A percentile compares a stretch with the other conserved stretches of the same genome.
Conservation (phyloP, 179 eudicot species). For the Sideroxylon spinosum region DNA sequence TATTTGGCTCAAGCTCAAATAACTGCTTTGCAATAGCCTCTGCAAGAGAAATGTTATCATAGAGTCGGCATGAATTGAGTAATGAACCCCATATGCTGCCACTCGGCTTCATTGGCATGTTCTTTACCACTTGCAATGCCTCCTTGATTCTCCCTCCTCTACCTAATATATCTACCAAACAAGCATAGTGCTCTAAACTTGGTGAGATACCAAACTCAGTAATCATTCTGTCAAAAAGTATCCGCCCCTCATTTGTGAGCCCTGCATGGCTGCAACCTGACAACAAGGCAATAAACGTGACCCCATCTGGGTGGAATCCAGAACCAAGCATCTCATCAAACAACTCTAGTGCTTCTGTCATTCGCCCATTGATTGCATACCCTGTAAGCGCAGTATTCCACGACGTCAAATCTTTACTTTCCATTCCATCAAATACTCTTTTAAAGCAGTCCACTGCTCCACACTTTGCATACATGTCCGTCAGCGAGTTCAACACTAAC, state of each 20-base stretch:
- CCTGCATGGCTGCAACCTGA: conserved; percentile 41
- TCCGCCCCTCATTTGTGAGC: conserved; percentile 22
- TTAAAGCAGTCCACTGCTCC: conserved; percentile 27
- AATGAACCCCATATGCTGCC: conserved; percentile 44
- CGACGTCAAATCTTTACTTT: conserved; percentile 26
- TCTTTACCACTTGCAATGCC: conserved; percentile 29
- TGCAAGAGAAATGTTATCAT: conserved; percentile 30
- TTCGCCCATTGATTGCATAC: conserved; percentile 29
- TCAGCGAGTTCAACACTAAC: conserved; percentile 29
- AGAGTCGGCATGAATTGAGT: conserved; percentile 34
- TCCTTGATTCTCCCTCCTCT: conserved; percentile 37
- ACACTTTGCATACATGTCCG: conserved; percentile 45
- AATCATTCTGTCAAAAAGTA: conserved; percentile 28
- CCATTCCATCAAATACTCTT: conserved; percentile 31
- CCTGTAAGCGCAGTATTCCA: conserved; percentile 38
- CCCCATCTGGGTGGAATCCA: conserved; percentile 27
- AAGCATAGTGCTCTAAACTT: conserved; percentile 40
- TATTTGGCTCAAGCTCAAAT: conserved; percentile 34
- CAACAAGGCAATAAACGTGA: conserved; percentile 38
- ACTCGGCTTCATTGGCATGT: conserved; percentile 41
- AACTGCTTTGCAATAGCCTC: conserved; percentile 28
- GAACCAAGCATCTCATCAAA: conserved; percentile 32
- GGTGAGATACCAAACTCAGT: conserved; percentile 27
- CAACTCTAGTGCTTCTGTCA: conserved; percentile 25
- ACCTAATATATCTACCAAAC: conserved; percentile 44